These are phyloP conservation scores for Quillaja saponaria DNA, from an alignment of 306 rosid species.

Conservation along the genomic window DNA sequence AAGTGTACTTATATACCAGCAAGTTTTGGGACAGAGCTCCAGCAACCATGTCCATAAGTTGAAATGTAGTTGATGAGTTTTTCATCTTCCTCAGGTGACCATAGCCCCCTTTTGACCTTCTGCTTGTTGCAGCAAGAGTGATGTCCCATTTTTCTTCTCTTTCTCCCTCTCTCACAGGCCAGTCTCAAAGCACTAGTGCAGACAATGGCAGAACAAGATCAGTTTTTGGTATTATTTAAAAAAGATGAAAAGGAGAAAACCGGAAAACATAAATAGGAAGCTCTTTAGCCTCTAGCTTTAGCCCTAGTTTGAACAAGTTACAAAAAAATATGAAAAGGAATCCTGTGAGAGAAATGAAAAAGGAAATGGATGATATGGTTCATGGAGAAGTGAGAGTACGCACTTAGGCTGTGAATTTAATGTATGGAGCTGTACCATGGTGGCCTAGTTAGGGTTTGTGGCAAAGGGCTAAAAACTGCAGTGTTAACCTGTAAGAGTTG, in stretches of 20 bases:
- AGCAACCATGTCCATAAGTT: constrained; percentile 90
- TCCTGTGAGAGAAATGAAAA: constrained; percentile 20
- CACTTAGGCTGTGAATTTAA: constrained; percentile 67
- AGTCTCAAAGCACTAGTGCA: constrained; percentile 1
- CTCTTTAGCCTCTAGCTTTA: constrained; percentile 12
- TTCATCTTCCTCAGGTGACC: constrained; percentile 99
- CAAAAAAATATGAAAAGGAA: constrained; percentile 24
- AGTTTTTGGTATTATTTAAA: constrained; percentile 20
- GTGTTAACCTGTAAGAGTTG: constrained; percentile 43
- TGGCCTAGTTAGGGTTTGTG: constrained; percentile 62
- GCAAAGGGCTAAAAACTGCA: constrained; percentile 55
- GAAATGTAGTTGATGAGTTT: constrained; percentile 88
- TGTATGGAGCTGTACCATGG: constrained; percentile 50
- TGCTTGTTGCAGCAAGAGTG: constrained; percentile 98
- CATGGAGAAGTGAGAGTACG: constrained; percentile 5
- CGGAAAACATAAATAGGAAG: background rate
- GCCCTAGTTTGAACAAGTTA: constrained; percentile 36
- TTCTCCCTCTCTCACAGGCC: background rate
- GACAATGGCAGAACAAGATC: constrained; percentile 26
- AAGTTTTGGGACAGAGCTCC: constrained; percentile 97
- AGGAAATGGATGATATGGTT: constrained; percentile 33
- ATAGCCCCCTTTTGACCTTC: constrained; percentile 94
- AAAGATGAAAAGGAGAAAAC: constrained; percentile 22
- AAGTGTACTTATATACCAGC: constrained; percentile 49
- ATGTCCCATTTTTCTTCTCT: constrained; percentile 56